phyloP scores from a whole-genome alignment of 2,329 filamentous ascomycete genomes.

The Penicillium sp. region DNA sequence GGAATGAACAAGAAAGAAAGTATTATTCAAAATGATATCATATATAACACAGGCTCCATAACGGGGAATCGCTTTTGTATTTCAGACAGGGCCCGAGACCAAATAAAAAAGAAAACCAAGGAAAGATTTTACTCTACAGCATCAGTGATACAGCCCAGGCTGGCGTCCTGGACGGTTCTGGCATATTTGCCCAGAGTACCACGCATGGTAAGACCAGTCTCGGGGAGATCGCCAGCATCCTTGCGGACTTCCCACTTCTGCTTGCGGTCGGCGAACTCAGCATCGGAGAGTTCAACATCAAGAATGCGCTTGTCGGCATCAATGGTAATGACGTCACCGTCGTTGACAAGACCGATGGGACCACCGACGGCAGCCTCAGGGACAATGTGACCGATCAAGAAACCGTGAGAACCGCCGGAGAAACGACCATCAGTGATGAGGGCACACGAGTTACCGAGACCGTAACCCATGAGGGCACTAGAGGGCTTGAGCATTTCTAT shows the following conservation, averaged over 20 bases:
- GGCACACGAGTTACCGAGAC: constrained; percentile 67
- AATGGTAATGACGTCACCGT: constrained; percentile 82
- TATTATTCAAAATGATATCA: constrained; percentile 23
- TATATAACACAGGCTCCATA: constrained; percentile 21
- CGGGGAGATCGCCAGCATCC: constrained; percentile 39
- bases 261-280: constrained; percentile 60
- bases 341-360: constrained; percentile 75
- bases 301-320: constrained; percentile 71
- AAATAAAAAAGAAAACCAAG: constrained; percentile 6
- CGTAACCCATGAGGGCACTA: constrained; percentile 71
- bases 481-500: constrained; percentile 70
- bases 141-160: constrained; percentile 51
- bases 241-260: constrained; percentile 58
- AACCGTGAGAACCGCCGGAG: constrained; percentile 80
- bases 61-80: constrained; percentile 25
- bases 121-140: constrained; percentile 33
- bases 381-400: constrained; percentile 88
- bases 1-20: constrained; percentile 4
- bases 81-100: constrained; percentile 17
- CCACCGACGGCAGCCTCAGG: constrained; percentile 87
- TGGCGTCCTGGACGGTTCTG: constrained; percentile 47
- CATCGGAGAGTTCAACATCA: constrained; percentile 65
- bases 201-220: constrained; percentile 58
- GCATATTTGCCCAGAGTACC: constrained; percentile 73
- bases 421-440: constrained; percentile 82